Percentiles rank a stretch among this genome's conserved stretches.
Conservation (phyloP, 192 early-diverging fungal species). For the Spizellomyces sp. region DNA sequence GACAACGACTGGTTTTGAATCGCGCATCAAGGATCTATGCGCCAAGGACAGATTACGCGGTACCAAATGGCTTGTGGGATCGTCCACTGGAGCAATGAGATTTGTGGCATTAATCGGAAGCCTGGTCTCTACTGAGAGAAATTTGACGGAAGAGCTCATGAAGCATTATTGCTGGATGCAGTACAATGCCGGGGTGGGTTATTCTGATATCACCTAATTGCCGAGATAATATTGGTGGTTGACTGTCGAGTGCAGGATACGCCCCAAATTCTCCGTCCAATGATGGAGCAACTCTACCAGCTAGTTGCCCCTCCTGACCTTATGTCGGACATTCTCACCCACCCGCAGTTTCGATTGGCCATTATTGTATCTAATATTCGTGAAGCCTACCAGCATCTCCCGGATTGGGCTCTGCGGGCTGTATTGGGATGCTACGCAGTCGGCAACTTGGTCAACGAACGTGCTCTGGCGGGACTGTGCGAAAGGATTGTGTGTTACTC, state of each 20-base stretch:
- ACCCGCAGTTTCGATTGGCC: conserved; percentile 33
- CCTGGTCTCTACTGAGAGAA: conserved; percentile 15
- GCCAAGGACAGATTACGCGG: conserved; percentile 3
- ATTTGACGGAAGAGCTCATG: conserved; percentile 33
- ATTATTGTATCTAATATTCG: conserved; percentile 37
- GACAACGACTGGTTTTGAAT: conserved; percentile 27
- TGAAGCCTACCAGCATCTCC: conserved; percentile 9
- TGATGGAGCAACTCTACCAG: conserved; percentile 41
- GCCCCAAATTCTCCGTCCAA: conserved; percentile 15
- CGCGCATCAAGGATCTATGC: conserved; percentile 6
- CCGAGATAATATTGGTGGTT: too few relatives aligned
- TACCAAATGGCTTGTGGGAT: conserved; percentile 44
- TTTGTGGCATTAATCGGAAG: conserved; percentile 31
- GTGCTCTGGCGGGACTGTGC: conserved; percentile 12
- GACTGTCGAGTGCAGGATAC: conserved; percentile 25
- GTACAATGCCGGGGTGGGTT: conserved; percentile 29
- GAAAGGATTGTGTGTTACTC: conserved; percentile 38
- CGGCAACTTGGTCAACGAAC: conserved; percentile 27
- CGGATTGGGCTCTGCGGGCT: conserved; percentile 25
- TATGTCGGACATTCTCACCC: conserved; percentile 12
- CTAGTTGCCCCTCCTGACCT: conserved; percentile 24
- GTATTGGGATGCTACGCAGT: conserved; percentile 10
- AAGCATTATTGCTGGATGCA: conserved; percentile 37
- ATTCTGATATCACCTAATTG: too few relatives aligned
- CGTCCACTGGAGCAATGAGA: conserved; percentile 42